Percentiles rank a stretch among this genome's conserved stretches.
phyloP scores from a whole-genome alignment of 2,329 filamentous ascomycete genomes.

The Aspergillus aculeatus region DNA sequence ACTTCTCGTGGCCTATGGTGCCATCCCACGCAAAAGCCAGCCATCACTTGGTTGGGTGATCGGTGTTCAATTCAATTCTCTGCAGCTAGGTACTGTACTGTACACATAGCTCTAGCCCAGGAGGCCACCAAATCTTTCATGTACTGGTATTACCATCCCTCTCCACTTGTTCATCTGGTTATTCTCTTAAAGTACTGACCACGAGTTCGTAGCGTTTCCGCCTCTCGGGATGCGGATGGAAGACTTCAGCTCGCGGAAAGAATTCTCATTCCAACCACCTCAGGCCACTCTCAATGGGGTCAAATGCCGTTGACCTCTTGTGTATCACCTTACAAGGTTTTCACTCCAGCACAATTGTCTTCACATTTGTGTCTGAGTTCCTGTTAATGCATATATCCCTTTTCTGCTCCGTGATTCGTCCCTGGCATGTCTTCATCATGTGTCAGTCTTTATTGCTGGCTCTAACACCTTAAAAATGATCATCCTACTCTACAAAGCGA shows the following conservation, averaged over 20 bases:
- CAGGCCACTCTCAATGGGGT: no score
- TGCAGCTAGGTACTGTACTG: neutral
- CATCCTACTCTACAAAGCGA: neutral
- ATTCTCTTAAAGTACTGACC: neutral
- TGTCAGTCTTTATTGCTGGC: neutral
- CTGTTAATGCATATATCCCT: no score
- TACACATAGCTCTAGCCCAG: neutral
- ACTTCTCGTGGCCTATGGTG: constrained; percentile 12
- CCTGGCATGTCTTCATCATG: neutral
- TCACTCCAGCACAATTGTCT: no score
- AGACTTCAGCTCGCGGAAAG: neutral
- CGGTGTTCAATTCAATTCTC: neutral
- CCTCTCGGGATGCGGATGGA: neutral
- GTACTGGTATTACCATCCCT: neutral
- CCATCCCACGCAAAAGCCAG: neutral
- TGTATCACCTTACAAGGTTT: no score
- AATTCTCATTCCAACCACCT: neutral
- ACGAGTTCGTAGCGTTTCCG: neutral
- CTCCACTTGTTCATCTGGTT: neutral
- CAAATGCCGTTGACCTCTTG: no score
- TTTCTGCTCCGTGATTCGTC: neutral
- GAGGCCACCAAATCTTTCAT: no score
- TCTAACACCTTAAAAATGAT: neutral
- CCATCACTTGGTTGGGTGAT: constrained; percentile 12
- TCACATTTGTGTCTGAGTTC: no score